Evolutionary conservation across 495 filamentous ascomycete genomes (phyloP), one percentile per base, ranked within the genome.

Genomic region (Hypomontagnella monticulosa): DNA sequence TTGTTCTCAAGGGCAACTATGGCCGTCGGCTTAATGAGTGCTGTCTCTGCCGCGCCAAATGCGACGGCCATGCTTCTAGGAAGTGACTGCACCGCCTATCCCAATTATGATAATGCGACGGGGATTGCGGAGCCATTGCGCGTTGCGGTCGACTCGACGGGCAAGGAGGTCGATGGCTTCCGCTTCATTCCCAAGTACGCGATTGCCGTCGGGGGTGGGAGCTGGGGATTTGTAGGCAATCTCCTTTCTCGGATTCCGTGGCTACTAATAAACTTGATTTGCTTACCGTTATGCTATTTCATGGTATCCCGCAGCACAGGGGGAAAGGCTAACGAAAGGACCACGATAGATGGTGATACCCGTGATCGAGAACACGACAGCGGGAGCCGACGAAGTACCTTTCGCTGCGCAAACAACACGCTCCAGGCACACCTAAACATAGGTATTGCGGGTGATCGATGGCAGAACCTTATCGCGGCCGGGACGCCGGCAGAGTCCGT

Each of bases 401-500:
- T 71, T 15, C 53, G 55, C 9, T 67, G 67, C 36, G 38, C 49
- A 4, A 57, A 67, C 8, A 48, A 34, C 32, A 57, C 59, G 4
- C 52, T 71, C 2, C 63, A 71, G 34, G 67, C 67, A 12, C 23
- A 66, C 16, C 41, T 70, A 38, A 37, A 59, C 14, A 60, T 55
- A 32, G 63, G 67, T 11, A 51, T 56, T 23, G 40, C 32, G 33
- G 67, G 58, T 16, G 20, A n/a, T 2, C 53, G 47, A 34, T 71
- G 67, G 67, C 67, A 67, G 63, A 42, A 48, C 1, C 36, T 71
- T 2, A 49, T 67, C 3, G 67, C 67, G 15, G 63, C 67, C 18
- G 67, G 67, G 5, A 71, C 67, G 16, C 67, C 67, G 10, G 67
- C 53, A 32, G 67, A 71, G 46, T 63, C 67, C 7, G 67, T 67